phyloP scores from a whole-genome alignment of 352 stramenopile genomes.

The Pythium rhizo-oryzae region DNA sequence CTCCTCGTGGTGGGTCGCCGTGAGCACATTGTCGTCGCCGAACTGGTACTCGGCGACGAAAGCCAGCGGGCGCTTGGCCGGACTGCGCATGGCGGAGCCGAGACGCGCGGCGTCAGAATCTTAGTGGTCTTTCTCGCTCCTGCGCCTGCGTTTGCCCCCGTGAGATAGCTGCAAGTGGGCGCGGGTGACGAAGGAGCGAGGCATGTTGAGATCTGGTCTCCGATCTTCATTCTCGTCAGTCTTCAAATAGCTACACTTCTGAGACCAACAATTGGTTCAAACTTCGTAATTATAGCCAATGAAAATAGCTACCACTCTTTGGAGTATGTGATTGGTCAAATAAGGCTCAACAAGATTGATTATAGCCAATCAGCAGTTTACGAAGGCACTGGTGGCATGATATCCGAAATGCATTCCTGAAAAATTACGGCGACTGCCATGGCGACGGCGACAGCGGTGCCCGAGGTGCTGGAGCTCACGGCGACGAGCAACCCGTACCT shows the following conservation, averaged over 20 bases:
- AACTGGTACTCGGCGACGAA: constrained; percentile 73
- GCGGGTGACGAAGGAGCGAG: neutral
- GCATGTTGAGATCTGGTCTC: neutral
- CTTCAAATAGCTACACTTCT: constrained; percentile 27
- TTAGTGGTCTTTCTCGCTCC: neutral
- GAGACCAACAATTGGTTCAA: neutral
- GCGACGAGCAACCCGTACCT: constrained; percentile 81
- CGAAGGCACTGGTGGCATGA: constrained; percentile 8
- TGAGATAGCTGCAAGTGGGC: too few species aligned
- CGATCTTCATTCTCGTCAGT: neutral
- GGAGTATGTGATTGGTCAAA: constrained; percentile 3
- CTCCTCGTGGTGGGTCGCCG: constrained; percentile 49
- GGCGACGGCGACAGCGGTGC: constrained; percentile 15
- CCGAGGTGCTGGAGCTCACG: constrained; percentile 51
- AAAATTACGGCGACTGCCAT: constrained; percentile 10
- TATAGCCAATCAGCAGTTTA: constrained; percentile 1
- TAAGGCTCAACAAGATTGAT: neutral
- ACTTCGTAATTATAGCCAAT: constrained; percentile 8
- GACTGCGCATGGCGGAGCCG: constrained; percentile 42
- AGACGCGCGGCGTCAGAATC: neutral
- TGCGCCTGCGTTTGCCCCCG: too few species aligned
- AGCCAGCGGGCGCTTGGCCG: constrained; percentile 41
- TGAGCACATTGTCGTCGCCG: constrained; percentile 63
- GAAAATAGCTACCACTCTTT: neutral
- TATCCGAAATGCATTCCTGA: neutral